Evolutionary conservation across 148 eudicot species (phyloP).

Genomic region (Gaultheria prostrata): DNA sequence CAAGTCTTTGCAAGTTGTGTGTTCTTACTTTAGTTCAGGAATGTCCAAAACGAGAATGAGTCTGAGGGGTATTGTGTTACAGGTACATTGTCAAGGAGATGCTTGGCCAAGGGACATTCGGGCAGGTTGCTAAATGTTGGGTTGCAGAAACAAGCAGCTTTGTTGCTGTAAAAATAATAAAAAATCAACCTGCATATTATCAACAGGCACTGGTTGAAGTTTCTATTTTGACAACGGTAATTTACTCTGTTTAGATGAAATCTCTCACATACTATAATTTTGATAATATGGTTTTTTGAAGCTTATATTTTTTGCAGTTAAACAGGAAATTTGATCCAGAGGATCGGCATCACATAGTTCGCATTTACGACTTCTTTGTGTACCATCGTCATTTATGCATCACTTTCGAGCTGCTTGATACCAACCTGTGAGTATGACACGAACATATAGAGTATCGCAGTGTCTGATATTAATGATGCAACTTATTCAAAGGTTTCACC

Average conservation of each 20-base stretch:
- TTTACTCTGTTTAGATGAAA: constrained; percentile 15
- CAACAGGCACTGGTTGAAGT: constrained; percentile 98
- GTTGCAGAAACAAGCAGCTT: constrained; percentile 73
- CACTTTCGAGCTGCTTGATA: constrained; percentile 82
- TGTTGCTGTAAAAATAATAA: constrained; percentile 87
- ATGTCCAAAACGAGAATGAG: neutral
- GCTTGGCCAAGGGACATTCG: constrained; percentile 98
- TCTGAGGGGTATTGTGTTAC: constrained; percentile 25
- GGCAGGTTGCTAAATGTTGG: constrained; percentile 99
- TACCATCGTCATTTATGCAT: constrained; percentile 88
- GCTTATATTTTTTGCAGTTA: constrained; percentile 45
- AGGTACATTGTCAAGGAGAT: constrained; percentile 94
- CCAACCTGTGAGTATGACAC: constrained; percentile 68
- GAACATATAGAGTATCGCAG: neutral
- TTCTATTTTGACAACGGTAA: constrained; percentile 78
- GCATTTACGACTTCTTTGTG: constrained; percentile 90
- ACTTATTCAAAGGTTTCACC: neutral
- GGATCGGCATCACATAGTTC: constrained; percentile 96
- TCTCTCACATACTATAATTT: constrained; percentile 15
- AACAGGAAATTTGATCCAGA: constrained; percentile 93
- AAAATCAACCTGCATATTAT: constrained; percentile 95
- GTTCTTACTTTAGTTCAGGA: neutral
- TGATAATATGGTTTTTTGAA: constrained; percentile 8
- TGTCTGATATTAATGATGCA: neutral
- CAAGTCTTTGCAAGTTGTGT: neutral